These are phyloP conservation scores for Kandelia obovata DNA, from an alignment of 345 rosid species.

Conservation along the genomic window DNA sequence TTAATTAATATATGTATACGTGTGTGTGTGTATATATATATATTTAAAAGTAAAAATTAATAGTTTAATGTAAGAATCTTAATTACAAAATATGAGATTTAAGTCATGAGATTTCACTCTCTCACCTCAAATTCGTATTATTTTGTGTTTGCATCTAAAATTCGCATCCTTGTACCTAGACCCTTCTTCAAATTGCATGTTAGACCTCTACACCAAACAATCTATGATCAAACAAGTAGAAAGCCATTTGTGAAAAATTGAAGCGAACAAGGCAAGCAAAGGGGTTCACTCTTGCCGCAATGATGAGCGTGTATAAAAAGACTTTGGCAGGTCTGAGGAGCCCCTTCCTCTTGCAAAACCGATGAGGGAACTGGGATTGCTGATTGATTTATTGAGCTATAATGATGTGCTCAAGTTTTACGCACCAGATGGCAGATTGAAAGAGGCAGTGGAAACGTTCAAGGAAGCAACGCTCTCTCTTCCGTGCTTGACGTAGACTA, in stretches of 20 bases:
- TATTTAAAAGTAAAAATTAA: too few relatives aligned
- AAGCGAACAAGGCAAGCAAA: slow-evolving; percentile 61
- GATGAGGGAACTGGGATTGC: slow-evolving; percentile 55
- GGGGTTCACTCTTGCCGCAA: slow-evolving; percentile 75
- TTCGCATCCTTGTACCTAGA: neutral
- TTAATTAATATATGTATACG: too few relatives aligned
- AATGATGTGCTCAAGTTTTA: slow-evolving; percentile 59
- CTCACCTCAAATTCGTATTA: too few relatives aligned
- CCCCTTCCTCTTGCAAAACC: slow-evolving; percentile 55
- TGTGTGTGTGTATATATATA: too few relatives aligned
- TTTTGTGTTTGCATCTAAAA: too few relatives aligned
- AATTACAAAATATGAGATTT: too few relatives aligned
- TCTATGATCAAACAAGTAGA: slow-evolving; percentile 55
- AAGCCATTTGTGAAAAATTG: slow-evolving; percentile 48
- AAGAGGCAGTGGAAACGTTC: slow-evolving; percentile 53
- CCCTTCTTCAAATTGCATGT: slow-evolving; percentile 70
- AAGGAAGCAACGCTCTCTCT: slow-evolving; percentile 57
- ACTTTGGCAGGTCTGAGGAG: slow-evolving; percentile 61
- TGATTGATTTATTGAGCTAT: slow-evolving; percentile 59
- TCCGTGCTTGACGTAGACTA: slow-evolving; percentile 39
- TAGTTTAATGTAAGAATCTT: too few relatives aligned
- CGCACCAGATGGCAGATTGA: slow-evolving; percentile 63
- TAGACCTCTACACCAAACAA: slow-evolving; percentile 62
- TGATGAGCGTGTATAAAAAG: slow-evolving; percentile 69
- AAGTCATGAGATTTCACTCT: too few relatives aligned